These are phyloP conservation scores for Nicotiana rustica DNA, from an alignment of 305 asterid genomes.

Conservation along the genomic window DNA sequence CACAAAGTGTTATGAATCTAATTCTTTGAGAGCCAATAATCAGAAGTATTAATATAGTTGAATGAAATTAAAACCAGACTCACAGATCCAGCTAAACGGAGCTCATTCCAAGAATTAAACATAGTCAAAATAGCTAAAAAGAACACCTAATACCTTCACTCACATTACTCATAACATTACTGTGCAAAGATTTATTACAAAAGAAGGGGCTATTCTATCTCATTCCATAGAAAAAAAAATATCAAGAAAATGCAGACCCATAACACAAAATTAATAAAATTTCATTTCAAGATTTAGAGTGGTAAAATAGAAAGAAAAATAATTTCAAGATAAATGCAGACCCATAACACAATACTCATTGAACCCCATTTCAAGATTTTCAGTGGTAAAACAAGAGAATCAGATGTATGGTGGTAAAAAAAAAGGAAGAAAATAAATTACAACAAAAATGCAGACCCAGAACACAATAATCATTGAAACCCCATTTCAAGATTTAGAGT, in stretches of 20 bases:
- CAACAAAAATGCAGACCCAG: slow-evolving; percentile 5
- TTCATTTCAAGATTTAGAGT: neutral
- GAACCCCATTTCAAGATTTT: slow-evolving; percentile 28
- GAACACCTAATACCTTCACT: slow-evolving; percentile 6
- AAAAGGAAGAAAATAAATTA: neutral
- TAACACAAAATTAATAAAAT: neutral
- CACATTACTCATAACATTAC: neutral
- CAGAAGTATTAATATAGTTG: neutral
- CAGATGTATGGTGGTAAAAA: neutral
- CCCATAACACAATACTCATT: slow-evolving; percentile 30
- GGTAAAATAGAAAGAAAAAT: neutral
- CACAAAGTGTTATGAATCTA: slow-evolving; percentile 17
- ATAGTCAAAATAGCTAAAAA: slow-evolving; percentile 10
- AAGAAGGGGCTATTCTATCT: neutral
- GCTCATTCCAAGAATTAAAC: slow-evolving; percentile 9
- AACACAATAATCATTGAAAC: neutral
- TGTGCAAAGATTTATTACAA: neutral
- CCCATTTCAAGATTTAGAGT: slow-evolving; percentile 25
- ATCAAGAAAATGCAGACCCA: slow-evolving; percentile 28
- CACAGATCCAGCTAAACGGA: slow-evolving; percentile 24
- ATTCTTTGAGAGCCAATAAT: slow-evolving; percentile 11
- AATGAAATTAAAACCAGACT: slow-evolving; percentile 31
- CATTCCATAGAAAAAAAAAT: neutral
- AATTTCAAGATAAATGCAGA: slow-evolving; percentile 37
- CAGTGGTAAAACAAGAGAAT: neutral